A percentile compares a stretch with the other conserved stretches of the same genome.
Conservation (phyloP, 306 rosid genomes). For the Ochetophila trinervis region DNA sequence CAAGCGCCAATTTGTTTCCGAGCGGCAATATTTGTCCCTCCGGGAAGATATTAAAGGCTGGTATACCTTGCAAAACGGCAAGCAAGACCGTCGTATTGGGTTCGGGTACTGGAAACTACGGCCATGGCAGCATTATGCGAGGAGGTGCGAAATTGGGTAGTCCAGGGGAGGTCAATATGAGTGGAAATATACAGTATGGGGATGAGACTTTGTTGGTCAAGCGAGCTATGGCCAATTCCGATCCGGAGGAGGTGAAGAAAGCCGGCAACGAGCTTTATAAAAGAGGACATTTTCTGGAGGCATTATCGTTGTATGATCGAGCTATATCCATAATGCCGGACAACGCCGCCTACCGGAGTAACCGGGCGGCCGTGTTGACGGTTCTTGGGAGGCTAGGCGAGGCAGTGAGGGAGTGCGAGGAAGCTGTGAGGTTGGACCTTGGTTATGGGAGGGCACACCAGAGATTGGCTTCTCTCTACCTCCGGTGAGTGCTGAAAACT, state of each 20-base stretch:
- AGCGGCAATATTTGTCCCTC: slow-evolving; percentile 74
- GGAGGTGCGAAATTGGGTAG: slow-evolving; percentile 39
- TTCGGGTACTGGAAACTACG: slow-evolving; percentile 72
- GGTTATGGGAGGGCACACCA: slow-evolving; percentile 75
- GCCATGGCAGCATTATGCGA: slow-evolving; percentile 84
- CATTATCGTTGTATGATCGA: slow-evolving; percentile 77
- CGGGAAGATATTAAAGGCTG: slow-evolving; percentile 57
- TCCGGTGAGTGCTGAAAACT: slow-evolving; percentile 52
- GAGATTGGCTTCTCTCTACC: slow-evolving; percentile 73
- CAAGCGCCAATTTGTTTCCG: slow-evolving; percentile 41
- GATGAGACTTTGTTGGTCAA: slow-evolving; percentile 31
- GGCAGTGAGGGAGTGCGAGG: slow-evolving; percentile 77
- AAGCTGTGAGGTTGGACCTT: slow-evolving; percentile 78
- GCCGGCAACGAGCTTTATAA: slow-evolving; percentile 67
- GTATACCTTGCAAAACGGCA: slow-evolving; percentile 36
- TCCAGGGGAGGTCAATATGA: slow-evolving; percentile 25
- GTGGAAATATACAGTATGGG: slow-evolving; percentile 20
- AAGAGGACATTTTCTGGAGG: slow-evolving; percentile 60
- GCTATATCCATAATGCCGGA: slow-evolving; percentile 64
- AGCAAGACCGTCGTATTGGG: slow-evolving; percentile 67
- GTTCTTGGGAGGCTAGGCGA: slow-evolving; percentile 74
- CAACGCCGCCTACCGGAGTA: slow-evolving; percentile 73
- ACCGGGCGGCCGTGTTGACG: slow-evolving; percentile 79
- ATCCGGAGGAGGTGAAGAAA: slow-evolving; percentile 78
- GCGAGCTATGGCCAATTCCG: slow-evolving; percentile 38